phyloP scores from a whole-genome alignment of 2,329 filamentous ascomycete genomes.

The Neonectria ditissima region DNA sequence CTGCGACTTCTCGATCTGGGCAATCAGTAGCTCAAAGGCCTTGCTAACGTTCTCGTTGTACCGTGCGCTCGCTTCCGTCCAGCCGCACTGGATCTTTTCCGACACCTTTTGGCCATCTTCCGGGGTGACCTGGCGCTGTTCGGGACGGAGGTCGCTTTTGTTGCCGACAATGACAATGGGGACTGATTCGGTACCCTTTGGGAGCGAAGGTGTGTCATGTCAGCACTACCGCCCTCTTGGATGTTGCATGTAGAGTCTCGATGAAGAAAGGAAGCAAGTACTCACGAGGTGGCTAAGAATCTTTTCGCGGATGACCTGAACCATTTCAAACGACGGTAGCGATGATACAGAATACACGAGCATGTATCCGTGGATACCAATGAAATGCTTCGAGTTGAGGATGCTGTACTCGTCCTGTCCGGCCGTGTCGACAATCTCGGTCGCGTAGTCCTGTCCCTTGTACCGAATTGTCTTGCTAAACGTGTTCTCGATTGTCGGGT shows the following conservation, averaged over 20 bases:
- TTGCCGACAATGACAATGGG: constrained; percentile 96
- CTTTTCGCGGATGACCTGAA: constrained; percentile 94
- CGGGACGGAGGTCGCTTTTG: constrained; percentile 92
- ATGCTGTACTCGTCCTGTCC: constrained; percentile 99
- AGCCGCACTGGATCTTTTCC: constrained; percentile 90
- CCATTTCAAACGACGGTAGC: constrained; percentile 96
- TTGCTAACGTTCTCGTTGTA: constrained; percentile 95
- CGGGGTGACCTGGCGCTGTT: constrained; percentile 89
- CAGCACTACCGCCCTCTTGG: not conserved
- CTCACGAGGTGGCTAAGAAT: constrained; percentile 92
- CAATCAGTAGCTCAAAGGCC: constrained; percentile 94
- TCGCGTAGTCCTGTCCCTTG: constrained; percentile 92
- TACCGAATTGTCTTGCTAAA: constrained; percentile 96
- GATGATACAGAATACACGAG: constrained; percentile 98
- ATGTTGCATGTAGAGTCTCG: not conserved
- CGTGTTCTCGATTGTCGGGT: constrained; percentile 98
- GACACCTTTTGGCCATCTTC: constrained; percentile 88
- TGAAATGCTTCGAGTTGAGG: constrained; percentile 98
- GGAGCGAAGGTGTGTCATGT: not conserved
- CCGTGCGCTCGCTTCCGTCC: constrained; percentile 93
- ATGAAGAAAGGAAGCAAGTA: not conserved
- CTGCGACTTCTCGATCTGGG: constrained; percentile 93
- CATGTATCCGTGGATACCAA: constrained; percentile 98
- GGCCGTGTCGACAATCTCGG: constrained; percentile 98
- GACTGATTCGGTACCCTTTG: constrained; percentile 88